These are phyloP conservation scores for Yamadazyma atmosphaerica DNA, from an alignment of 1,139 yeast genomes.

Conservation along the genomic window DNA sequence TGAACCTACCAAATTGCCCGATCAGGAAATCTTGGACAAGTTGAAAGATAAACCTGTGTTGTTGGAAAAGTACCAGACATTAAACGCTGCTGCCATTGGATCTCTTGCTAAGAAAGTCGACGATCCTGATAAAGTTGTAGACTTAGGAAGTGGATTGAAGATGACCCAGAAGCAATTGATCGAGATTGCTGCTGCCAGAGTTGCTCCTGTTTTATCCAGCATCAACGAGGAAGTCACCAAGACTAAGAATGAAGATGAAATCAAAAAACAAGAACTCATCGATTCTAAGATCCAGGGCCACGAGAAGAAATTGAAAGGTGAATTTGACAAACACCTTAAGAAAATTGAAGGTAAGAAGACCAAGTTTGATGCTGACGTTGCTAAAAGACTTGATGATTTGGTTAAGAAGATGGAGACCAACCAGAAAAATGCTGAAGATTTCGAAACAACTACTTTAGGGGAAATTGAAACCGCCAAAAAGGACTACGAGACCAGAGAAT, in stretches of 20 bases:
- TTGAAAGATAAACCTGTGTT: slow-evolving; percentile 51
- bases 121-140: slow-evolving; percentile 51
- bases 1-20: slow-evolving; percentile 34
- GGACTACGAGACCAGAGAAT: slow-evolving; percentile 49
- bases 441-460: slow-evolving; percentile 37
- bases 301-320: slow-evolving; percentile 42
- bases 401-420: slow-evolving; percentile 29
- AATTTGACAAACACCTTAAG: slow-evolving; percentile 41
- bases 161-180: slow-evolving; percentile 57
- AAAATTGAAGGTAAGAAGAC: slow-evolving; percentile 42
- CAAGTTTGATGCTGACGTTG: slow-evolving; percentile 42
- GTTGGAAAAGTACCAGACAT: slow-evolving; percentile 47
- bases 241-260: slow-evolving; percentile 48
- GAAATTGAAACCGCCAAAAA: slow-evolving; percentile 48
- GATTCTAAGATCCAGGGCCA: slow-evolving; percentile 41
- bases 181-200: slow-evolving; percentile 56
- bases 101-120: slow-evolving; percentile 47
- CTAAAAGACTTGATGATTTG: slow-evolving; percentile 33
- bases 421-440: slow-evolving; percentile 32
- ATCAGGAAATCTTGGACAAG: slow-evolving; percentile 41
- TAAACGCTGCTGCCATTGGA: slow-evolving; percentile 49
- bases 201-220: slow-evolving; percentile 53
- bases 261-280: slow-evolving; percentile 42
- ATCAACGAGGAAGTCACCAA: slow-evolving; percentile 53
- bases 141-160: slow-evolving; percentile 55